These are phyloP conservation scores for Scutellaria baicalensis DNA, from an alignment of 257 asterid species.

Conservation along the genomic window DNA sequence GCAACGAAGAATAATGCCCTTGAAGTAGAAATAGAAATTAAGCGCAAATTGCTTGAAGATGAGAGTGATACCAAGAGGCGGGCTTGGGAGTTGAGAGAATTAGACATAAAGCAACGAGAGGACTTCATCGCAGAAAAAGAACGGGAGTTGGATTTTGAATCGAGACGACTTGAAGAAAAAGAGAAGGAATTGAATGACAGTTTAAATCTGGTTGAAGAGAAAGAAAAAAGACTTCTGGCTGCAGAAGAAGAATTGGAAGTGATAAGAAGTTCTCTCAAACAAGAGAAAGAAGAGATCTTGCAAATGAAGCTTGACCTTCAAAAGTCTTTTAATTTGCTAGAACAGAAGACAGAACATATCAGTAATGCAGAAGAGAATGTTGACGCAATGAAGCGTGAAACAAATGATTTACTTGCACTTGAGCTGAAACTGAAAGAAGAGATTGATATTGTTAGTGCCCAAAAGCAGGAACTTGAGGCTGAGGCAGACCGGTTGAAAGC, in stretches of 20 bases:
- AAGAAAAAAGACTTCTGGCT: constrained; percentile 42
- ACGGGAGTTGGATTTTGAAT: constrained; percentile 51
- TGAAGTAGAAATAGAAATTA: constrained; percentile 61
- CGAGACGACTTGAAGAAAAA: constrained; percentile 42
- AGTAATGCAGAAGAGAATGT: constrained; percentile 53
- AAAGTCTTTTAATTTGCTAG: constrained; percentile 51
- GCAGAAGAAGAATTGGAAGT: constrained; percentile 51
- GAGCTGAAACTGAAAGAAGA: constrained; percentile 83
- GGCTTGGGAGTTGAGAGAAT: constrained; percentile 79
- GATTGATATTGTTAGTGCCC: constrained; percentile 69
- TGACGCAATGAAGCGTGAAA: constrained; percentile 70
- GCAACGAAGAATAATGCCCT: constrained; percentile 42
- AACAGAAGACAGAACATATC: constrained; percentile 47
- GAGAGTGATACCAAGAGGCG: constrained; percentile 69
- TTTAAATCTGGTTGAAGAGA: constrained; percentile 36
- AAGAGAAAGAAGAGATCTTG: constrained; percentile 50
- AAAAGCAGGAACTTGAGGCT: constrained; percentile 66
- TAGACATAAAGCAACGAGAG: constrained; percentile 75
- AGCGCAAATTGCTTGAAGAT: constrained; percentile 62
- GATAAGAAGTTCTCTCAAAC: constrained; percentile 31
- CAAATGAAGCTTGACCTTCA: constrained; percentile 52
- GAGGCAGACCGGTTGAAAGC: constrained; percentile 72
- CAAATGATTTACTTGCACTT: constrained; percentile 60
- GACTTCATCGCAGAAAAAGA: constrained; percentile 66
- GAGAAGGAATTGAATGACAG: constrained; percentile 63